phyloP scores from a whole-genome alignment of 306 rosid species.

The Parietaria judaica region DNA sequence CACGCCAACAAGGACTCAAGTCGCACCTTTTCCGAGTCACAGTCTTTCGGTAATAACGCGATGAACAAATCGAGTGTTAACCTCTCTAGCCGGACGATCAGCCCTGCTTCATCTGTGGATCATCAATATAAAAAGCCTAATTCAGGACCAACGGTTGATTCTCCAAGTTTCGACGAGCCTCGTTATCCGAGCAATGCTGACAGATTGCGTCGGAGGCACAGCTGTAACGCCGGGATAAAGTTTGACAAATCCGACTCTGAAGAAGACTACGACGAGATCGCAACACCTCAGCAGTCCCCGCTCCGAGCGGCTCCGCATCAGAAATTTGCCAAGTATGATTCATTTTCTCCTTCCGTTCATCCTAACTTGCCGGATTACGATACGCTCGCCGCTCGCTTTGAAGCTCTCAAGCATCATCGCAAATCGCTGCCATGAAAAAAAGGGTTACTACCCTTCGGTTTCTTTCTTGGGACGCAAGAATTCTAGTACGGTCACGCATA shows the following conservation, averaged over 20 bases:
- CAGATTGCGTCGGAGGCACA: conserved; percentile 50
- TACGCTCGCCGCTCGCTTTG: conserved; percentile 79
- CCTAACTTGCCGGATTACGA: conserved; percentile 89
- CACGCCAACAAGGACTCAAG: conserved; percentile 56
- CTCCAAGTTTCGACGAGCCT: conserved; percentile 45
- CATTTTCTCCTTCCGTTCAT: conserved; percentile 37
- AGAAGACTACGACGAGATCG: conserved; percentile 63
- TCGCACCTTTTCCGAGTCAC: conserved; percentile 28
- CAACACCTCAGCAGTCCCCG: conserved; percentile 44
- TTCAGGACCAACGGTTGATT: conserved; percentile 25
- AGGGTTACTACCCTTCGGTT: background rate
- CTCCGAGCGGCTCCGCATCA: conserved; percentile 43
- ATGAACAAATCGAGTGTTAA: conserved; percentile 16
- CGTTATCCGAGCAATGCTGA: conserved; percentile 27
- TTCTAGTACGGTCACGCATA: background rate
- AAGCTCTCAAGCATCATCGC: conserved; percentile 63
- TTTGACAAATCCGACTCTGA: conserved; percentile 82
- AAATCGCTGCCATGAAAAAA: conserved; percentile 34
- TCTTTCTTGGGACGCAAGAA: background rate
- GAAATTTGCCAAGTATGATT: conserved; percentile 23
- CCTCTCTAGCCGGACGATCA: conserved; percentile 13
- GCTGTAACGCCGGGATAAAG: conserved; percentile 59
- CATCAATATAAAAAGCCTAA: conserved; percentile 25
- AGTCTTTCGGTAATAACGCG: conserved; percentile 12
- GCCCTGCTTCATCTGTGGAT: conserved; percentile 22